Evolutionary conservation across 2,329 filamentous ascomycete genomes (phyloP).

Genomic region (Cladobotryum protrusum): DNA sequence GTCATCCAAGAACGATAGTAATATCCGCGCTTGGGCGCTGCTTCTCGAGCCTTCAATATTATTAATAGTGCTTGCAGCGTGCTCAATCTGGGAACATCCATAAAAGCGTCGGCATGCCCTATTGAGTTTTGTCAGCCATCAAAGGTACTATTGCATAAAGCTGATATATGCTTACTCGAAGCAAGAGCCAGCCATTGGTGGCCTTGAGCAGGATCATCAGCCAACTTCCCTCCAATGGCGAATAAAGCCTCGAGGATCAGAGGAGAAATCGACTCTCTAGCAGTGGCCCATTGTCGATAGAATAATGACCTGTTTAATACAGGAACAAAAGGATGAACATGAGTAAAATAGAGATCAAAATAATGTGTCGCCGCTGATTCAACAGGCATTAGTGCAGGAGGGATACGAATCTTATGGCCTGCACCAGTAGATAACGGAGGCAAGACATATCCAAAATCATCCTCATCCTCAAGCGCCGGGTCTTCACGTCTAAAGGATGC

Average conservation of each 20-base stretch:
- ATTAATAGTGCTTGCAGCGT: constrained; percentile 87
- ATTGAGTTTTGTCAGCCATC: not conserved
- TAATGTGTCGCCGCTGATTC: constrained; percentile 77
- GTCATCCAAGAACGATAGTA: constrained; percentile 98
- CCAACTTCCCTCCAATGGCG: constrained; percentile 76
- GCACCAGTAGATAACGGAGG: constrained; percentile 63
- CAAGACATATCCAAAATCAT: constrained; percentile 65
- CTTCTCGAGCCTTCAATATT: constrained; percentile 83
- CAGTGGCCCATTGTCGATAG: constrained; percentile 83
- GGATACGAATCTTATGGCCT: constrained; percentile 77
- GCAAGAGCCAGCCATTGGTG: constrained; percentile 91
- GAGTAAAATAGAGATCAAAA: constrained; percentile 83
- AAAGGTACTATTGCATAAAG: not conserved
- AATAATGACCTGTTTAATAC: constrained; percentile 78
- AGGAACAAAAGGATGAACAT: constrained; percentile 89
- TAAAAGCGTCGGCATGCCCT: constrained; percentile 90
- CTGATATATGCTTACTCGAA: constrained; percentile 52
- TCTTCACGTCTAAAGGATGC: constrained; percentile 45
- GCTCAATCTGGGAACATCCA: constrained; percentile 83
- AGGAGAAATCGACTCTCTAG: constrained; percentile 79
- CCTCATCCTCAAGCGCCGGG: constrained; percentile 61
- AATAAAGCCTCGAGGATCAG: constrained; percentile 86
- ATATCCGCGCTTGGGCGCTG: constrained; percentile 87
- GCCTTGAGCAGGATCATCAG: constrained; percentile 76
- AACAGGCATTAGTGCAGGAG: constrained; percentile 85